Percentiles rank a stretch among this genome's conserved stretches.
Conservation (phyloP, 140 eudicot genomes). For the Bidens hawaiensis region DNA sequence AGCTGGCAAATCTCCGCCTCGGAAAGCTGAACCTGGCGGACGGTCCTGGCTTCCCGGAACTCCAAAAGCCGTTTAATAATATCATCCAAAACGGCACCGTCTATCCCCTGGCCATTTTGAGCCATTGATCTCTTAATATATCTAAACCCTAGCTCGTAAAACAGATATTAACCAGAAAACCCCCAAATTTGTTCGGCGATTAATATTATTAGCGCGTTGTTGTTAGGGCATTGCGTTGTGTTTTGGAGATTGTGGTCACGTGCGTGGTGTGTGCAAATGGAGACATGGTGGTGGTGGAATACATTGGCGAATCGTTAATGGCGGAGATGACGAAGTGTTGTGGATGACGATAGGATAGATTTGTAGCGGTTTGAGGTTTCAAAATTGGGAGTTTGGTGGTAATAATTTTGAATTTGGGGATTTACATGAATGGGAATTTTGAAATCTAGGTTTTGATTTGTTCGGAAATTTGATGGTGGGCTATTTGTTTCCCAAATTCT, state of each 20-base stretch:
- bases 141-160: conserved; percentile 28
- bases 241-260: background rate
- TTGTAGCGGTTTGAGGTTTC: no score
- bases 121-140: conserved; percentile 37
- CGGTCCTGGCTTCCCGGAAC: conserved; percentile 62
- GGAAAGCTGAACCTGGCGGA: conserved; percentile 79
- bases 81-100: conserved; percentile 60
- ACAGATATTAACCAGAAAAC: background rate
- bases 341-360: no score
- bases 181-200: conserved; percentile 4
- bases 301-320: background rate
- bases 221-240: conserved; percentile 13
- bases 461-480: no score
- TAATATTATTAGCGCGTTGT: conserved; percentile 10
- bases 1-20: conserved; percentile 83
- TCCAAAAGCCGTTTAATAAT: conserved; percentile 71
- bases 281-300: background rate
- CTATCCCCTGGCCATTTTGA: conserved; percentile 54
- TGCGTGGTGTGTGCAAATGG: conserved; percentile 4
- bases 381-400: no score
- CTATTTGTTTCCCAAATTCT: no score
- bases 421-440: no score
- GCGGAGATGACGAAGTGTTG: background rate
- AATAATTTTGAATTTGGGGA: no score
- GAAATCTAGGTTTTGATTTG: no score